Conservation (phyloP, 352 stramenopile genomes). For the Pythium dissimile region DNA sequence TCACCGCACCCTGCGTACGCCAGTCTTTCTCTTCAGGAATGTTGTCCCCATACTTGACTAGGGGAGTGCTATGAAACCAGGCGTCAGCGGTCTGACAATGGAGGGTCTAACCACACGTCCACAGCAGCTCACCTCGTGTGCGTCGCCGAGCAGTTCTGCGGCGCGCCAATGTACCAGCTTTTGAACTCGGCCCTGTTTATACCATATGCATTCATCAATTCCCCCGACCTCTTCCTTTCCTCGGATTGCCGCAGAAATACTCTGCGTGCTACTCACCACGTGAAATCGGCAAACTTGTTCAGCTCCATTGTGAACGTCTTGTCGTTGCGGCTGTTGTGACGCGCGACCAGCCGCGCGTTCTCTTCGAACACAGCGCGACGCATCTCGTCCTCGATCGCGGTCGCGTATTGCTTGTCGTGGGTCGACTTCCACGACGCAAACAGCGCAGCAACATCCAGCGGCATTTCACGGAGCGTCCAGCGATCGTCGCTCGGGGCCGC, state of each 20-base stretch:
- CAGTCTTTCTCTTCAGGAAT: constrained; percentile 93
- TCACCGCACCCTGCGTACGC: constrained; percentile 90
- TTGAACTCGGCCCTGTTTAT: constrained; percentile 64
- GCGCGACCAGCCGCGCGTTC: constrained; percentile 57
- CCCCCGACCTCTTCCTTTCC: too few relatives aligned
- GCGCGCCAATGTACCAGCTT: constrained; percentile 54
- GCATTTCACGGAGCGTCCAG: constrained; percentile 40
- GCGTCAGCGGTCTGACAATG: not conserved
- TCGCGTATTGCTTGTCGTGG: constrained; percentile 50
- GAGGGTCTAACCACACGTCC: not conserved
- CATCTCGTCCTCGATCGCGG: constrained; percentile 43
- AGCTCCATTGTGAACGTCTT: constrained; percentile 66
- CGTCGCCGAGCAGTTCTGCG: constrained; percentile 75
- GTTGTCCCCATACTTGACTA: constrained; percentile 27
- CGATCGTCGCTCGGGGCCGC: not conserved
- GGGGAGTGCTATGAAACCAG: not conserved
- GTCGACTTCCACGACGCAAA: constrained; percentile 49
- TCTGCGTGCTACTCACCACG: constrained; percentile 35
- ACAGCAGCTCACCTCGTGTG: constrained; percentile 17
- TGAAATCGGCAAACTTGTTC: constrained; percentile 73
- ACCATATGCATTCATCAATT: too few relatives aligned
- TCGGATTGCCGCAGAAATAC: too few relatives aligned
- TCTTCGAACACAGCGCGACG: constrained; percentile 52
- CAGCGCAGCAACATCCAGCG: constrained; percentile 32
- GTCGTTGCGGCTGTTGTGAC: constrained; percentile 48